phyloP scores from a whole-genome alignment of 768 basidiomycete genomes.

The Russula emetica region DNA sequence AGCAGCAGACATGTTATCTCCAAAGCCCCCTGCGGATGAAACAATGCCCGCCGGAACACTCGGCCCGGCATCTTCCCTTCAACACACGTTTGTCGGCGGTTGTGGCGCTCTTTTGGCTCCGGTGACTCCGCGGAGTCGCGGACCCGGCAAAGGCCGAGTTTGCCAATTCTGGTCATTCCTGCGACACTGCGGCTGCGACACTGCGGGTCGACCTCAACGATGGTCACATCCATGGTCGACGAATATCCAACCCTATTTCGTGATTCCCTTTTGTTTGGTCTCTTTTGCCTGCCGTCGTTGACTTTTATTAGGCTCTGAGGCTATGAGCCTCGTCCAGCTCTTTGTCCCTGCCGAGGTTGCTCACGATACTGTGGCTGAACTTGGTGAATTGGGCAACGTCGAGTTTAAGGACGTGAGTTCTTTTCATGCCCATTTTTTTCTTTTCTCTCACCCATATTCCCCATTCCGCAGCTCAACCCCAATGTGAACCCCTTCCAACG shows the following conservation, averaged over 20 bases:
- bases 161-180: no score
- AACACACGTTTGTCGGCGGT: not conserved
- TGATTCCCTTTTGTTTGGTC: conserved; percentile 35
- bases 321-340: conserved; percentile 97
- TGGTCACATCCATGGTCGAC: conserved; percentile 42
- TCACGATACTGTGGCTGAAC: conserved; percentile 92
- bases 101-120: not conserved
- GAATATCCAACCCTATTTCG: conserved; percentile 84
- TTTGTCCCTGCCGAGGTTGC: conserved; percentile 97
- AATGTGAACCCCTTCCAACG: conserved; percentile 97
- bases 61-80: not conserved
- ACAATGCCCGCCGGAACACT: not conserved
- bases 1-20: not conserved
- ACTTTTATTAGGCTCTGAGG: conserved; percentile 72
- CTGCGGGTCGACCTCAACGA: conserved; percentile 22
- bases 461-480: conserved; percentile 71
- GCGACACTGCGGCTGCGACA: not conserved
- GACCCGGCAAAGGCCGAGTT: no score
- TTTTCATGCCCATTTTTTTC: not conserved
- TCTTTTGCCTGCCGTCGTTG: not conserved
- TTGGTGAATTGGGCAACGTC: conserved; percentile 92
- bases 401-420: conserved; percentile 91
- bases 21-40: not conserved
- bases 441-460: not conserved
- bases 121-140: no score